A percentile compares a stretch with the other conserved stretches of the same genome.
These are phyloP conservation scores for Ganoderma resinaceum DNA, from an alignment of 1,284 basidiomycete species.

Conservation along the genomic window DNA sequence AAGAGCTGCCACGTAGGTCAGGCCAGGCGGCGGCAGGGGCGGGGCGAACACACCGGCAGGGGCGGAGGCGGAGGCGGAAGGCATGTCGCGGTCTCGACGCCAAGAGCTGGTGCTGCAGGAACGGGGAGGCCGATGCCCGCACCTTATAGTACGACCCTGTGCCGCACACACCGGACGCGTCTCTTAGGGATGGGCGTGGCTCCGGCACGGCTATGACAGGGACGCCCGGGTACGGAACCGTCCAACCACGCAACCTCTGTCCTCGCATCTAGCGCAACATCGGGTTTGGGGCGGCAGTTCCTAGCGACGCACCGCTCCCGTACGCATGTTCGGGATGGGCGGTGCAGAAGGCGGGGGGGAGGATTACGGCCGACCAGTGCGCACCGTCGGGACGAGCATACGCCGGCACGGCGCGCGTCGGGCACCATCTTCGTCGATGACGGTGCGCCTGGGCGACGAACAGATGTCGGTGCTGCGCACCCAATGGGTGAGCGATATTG, in stretches of 20 bases:
- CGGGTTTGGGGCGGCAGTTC: not conserved
- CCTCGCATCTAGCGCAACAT: not conserved
- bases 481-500: not conserved
- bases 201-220: not conserved
- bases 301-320: constrained; percentile 7
- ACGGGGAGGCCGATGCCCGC: not conserved
- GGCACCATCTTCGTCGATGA: not conserved
- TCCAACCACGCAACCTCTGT: not conserved
- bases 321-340: not conserved
- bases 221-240: not conserved
- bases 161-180: not conserved
- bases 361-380: not conserved
- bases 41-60: not conserved
- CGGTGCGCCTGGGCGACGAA: not conserved
- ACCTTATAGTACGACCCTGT: constrained; percentile 2
- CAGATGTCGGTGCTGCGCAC: not conserved
- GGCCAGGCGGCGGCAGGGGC: constrained; percentile 11
- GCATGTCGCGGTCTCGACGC: constrained; percentile 45
- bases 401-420: not conserved
- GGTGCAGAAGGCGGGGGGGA: not conserved
- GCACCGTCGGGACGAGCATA: not conserved
- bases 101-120: not conserved
- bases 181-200: not conserved
- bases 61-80: constrained; percentile 42
- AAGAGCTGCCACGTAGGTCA: constrained; percentile 22